Base-by-base conservation (phyloP, 495 filamentous ascomycete species). In the Rostrohypoxylon terebratum region DNA sequence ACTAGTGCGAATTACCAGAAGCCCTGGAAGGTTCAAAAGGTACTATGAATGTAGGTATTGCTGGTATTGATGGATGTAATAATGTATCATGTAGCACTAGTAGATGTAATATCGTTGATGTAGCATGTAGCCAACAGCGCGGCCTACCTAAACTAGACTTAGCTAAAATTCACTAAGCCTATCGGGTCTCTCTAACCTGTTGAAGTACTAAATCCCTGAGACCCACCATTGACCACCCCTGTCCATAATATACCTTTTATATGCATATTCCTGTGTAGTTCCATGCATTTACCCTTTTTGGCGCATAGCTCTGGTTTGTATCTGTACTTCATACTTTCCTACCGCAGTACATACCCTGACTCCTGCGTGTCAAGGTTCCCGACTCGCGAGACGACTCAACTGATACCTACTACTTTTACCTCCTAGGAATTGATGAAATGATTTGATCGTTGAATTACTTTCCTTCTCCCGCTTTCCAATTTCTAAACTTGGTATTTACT, bases 401-500 rank as follows among this genome's bases (percentile, higher is more conserved):
- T 64, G 60, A 63, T 73, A 54, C 59, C 4, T 50, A 50, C 47
- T 50, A 25, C 21, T 51, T 20, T 51, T 20, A 16, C 45, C 20
- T 47, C 42, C 62, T 62, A 62, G 13, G 63, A 47, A 69, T 67
- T 74, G 71, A 70, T 70, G 66, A 74, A 69, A 66, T 74, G 62
- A 74, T 74, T 74, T 70, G 71, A 67, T 73, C 66, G 61, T 70
- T 63, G 57, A 65, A 64, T 65, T 61, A 53, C 40, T 62, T 63
- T 74, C 51, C 44, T n/a, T 66, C 62, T 68, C 47, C 66, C 66
- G 42, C 59, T 74, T 45, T 51, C 71, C 66, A 63, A 70, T 74
- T 45, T 51, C 71, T 69, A 63, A 70, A 70, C 61, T 67, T 74
- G 66, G 65, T 74, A 74, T 74, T 74, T 74, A 74, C 71, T 74